phyloP scores from a whole-genome alignment of 257 asterid genomes.

The Osmanthus fragrans region DNA sequence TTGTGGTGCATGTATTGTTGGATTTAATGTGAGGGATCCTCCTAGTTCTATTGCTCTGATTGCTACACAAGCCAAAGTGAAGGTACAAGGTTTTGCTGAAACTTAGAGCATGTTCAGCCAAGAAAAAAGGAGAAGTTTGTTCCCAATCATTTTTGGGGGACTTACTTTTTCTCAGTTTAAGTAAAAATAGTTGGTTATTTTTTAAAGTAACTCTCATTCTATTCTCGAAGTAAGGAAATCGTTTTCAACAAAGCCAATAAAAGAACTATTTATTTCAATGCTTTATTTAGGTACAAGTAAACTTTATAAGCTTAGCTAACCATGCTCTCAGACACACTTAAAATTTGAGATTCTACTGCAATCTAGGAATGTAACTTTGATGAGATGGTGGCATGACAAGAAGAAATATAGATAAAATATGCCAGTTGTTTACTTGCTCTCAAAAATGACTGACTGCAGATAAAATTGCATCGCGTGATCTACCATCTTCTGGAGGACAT shows the following conservation, averaged over 20 bases:
- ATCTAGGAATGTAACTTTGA: constrained; percentile 7
- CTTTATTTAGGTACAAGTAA: not conserved
- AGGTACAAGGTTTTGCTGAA: constrained; percentile 43
- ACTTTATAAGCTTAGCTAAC: not conserved
- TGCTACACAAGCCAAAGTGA: constrained; percentile 68
- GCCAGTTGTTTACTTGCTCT: constrained; percentile 12
- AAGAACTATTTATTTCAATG: not conserved
- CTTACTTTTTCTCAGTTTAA: not conserved
- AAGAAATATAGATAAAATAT: no score
- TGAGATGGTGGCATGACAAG: not conserved
- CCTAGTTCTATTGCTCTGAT: constrained; percentile 52
- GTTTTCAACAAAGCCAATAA: not conserved
- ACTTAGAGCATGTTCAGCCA: no score
- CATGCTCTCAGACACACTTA: not conserved
- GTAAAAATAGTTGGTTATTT: not conserved
- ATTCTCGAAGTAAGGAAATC: not conserved
- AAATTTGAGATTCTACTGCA: not conserved
- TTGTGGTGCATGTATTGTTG: constrained; percentile 84
- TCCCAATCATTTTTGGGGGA: not conserved
- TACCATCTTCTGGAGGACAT: constrained; percentile 94
- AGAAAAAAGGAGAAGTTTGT: not conserved
- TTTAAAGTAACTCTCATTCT: not conserved
- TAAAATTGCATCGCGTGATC: constrained; percentile 77
- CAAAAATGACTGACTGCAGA: constrained; percentile 35
- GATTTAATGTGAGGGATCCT: constrained; percentile 79